Evolutionary conservation across 164 flowering plant genomes (phyloP).

Genomic region (Tetracentron sinense): DNA sequence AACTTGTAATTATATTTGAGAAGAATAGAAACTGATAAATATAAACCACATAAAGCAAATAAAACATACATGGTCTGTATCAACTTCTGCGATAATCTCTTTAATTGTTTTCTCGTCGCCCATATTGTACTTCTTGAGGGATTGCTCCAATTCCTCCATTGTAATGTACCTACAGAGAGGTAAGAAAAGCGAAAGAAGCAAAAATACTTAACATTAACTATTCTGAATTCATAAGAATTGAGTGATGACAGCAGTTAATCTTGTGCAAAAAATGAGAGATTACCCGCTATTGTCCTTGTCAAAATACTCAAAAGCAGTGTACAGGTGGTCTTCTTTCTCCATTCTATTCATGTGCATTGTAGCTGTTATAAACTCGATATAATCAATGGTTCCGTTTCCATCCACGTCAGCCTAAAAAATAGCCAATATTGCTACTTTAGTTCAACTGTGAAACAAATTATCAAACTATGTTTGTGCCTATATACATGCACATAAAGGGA

Average conservation of each 20-base stretch:
- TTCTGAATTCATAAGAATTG: neutral
- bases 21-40: neutral
- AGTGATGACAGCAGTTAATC: neutral
- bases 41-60: neutral
- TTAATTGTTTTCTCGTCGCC: slow-evolving; percentile 80
- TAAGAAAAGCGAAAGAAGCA: neutral
- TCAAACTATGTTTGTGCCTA: no score
- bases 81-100: slow-evolving; percentile 96
- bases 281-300: slow-evolving; percentile 98
- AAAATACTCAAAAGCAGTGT: slow-evolving; percentile 82
- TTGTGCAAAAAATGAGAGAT: slow-evolving; percentile 9
- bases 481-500: neutral
- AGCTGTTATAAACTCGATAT: slow-evolving; percentile 93
- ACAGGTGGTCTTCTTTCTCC: slow-evolving; percentile 89
- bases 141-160: slow-evolving; percentile 82
- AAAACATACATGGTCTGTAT: slow-evolving; percentile 69
- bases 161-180: slow-evolving; percentile 68
- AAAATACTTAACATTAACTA: slow-evolving; percentile 1
- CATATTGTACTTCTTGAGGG: slow-evolving; percentile 79
- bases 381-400: slow-evolving; percentile 92
- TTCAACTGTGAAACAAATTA: neutral
- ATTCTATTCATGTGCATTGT: slow-evolving; percentile 96
- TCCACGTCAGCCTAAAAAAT: slow-evolving; percentile 89
- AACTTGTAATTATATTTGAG: neutral
- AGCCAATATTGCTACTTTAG: neutral